Percentiles rank a stretch among this genome's conserved stretches.
phyloP scores from a whole-genome alignment of 129 eudicot genomes.

The Pseudognaphalium luteoalbum region DNA sequence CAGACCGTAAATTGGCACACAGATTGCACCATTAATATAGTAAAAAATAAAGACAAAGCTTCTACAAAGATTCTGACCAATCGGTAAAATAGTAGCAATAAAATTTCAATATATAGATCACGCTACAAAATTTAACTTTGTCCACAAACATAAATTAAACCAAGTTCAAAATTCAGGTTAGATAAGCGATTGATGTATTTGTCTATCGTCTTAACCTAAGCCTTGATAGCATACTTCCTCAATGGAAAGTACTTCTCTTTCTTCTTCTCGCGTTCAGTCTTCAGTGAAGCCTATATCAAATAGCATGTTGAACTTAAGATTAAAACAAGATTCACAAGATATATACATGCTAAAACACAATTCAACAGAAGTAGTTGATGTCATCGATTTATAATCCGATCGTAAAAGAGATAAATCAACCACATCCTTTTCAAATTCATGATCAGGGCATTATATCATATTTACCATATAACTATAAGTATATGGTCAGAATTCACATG shows the following conservation, averaged over 20 bases:
- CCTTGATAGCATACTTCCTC: constrained; percentile 68
- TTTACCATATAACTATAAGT: neutral
- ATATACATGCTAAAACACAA: neutral
- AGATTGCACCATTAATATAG: neutral
- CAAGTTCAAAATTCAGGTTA: constrained; percentile 8
- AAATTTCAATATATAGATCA: constrained; percentile 12
- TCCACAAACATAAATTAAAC: neutral
- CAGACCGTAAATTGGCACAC: neutral
- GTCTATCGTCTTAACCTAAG: constrained; percentile 26
- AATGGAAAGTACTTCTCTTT: constrained; percentile 66
- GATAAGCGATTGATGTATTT: neutral
- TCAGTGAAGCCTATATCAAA: constrained; percentile 48
- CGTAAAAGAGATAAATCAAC: neutral
- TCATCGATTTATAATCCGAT: neutral
- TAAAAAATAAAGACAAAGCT: neutral
- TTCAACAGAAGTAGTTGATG: neutral
- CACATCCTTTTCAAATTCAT: neutral
- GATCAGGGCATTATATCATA: neutral
- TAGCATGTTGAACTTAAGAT: neutral
- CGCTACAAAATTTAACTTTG: constrained; percentile 2
- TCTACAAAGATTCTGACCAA: neutral
- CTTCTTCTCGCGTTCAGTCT: constrained; percentile 66
- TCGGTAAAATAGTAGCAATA: neutral
- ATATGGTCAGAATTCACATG: neutral
- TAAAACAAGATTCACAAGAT: neutral